These are phyloP conservation scores for Xanthoceras sorbifolium DNA, from an alignment of 345 rosid species.

Conservation along the genomic window DNA sequence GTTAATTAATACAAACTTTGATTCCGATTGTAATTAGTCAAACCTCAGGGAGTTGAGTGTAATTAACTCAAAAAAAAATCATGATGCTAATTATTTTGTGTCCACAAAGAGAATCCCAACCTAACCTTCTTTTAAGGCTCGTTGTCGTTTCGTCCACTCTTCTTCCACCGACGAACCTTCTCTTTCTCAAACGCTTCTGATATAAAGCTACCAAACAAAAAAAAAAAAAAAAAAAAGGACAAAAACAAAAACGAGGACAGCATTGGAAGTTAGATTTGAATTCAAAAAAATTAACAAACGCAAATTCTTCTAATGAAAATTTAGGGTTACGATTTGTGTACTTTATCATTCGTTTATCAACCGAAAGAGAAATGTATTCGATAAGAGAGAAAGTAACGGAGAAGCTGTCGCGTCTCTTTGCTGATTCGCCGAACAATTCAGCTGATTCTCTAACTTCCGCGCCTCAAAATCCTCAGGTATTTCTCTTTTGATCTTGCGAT, in stretches of 20 bases:
- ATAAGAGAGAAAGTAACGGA: constrained; percentile 73
- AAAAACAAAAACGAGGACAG: background rate
- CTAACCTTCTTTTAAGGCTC: background rate
- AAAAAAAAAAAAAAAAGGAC: background rate
- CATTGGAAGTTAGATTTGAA: too few relatives aligned
- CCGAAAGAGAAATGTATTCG: constrained; percentile 44
- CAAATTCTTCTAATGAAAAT: too few relatives aligned
- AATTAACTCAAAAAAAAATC: too few relatives aligned
- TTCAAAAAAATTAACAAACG: too few relatives aligned
- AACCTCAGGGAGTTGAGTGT: too few relatives aligned
- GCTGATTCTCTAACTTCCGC: constrained; percentile 35
- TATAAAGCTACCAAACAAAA: background rate
- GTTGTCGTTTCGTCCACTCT: background rate
- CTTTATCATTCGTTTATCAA: too few relatives aligned
- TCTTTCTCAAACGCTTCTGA: background rate
- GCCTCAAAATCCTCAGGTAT: constrained; percentile 50
- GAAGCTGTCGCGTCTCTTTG: constrained; percentile 68
- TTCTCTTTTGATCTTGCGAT: constrained; percentile 28
- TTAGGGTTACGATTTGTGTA: background rate
- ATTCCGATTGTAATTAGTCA: too few relatives aligned
- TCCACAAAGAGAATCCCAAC: background rate
- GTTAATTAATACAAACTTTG: too few relatives aligned
- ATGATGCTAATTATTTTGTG: background rate
- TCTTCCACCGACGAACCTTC: constrained; percentile 13
- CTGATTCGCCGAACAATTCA: constrained; percentile 49